Evolutionary conservation across 202 grass and related monocot species (phyloP).

Genomic region (Hordeum pubiflorum): DNA sequence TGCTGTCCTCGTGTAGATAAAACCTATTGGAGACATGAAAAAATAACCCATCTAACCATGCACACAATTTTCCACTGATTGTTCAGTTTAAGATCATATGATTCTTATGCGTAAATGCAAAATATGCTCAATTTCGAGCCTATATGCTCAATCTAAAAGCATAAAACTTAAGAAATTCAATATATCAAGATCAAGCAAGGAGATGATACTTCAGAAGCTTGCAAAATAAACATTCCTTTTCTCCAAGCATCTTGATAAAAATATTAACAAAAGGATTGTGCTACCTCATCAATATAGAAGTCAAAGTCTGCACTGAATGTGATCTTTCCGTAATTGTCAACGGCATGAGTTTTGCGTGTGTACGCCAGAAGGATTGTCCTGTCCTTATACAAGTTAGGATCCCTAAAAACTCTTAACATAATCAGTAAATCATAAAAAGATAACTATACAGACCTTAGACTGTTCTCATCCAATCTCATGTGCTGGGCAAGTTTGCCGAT

Average conservation of each 20-base stretch:
- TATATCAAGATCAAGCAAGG: not conserved
- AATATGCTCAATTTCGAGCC: not conserved
- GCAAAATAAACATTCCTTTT: not conserved
- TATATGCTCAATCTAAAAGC: not conserved
- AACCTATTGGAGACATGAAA: not conserved
- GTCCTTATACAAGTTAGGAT: slow-evolving; percentile 3
- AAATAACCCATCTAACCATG: not conserved
- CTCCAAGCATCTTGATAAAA: not conserved
- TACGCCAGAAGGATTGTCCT: slow-evolving; percentile 92
- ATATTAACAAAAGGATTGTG: not conserved
- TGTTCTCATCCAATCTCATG: slow-evolving; percentile 75
- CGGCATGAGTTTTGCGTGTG: slow-evolving; percentile 90
- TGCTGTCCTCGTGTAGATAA: not conserved
- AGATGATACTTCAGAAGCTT: not conserved
- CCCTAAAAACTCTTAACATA: not conserved
- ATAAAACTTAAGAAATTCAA: not conserved
- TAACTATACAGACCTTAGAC: slow-evolving; percentile 50
- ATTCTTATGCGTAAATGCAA: not conserved
- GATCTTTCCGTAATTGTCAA: slow-evolving; percentile 72
- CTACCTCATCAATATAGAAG: slow-evolving; percentile 79
- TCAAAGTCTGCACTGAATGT: slow-evolving; percentile 78
- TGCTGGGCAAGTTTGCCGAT: slow-evolving; percentile 76
- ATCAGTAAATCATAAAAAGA: slow-evolving; percentile 5
- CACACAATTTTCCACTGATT: not conserved
- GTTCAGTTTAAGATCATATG: not conserved